A percentile compares a stretch with the other conserved stretches of the same genome.
Conservation (phyloP, 257 asterid genomes). For the Vinca minor region DNA sequence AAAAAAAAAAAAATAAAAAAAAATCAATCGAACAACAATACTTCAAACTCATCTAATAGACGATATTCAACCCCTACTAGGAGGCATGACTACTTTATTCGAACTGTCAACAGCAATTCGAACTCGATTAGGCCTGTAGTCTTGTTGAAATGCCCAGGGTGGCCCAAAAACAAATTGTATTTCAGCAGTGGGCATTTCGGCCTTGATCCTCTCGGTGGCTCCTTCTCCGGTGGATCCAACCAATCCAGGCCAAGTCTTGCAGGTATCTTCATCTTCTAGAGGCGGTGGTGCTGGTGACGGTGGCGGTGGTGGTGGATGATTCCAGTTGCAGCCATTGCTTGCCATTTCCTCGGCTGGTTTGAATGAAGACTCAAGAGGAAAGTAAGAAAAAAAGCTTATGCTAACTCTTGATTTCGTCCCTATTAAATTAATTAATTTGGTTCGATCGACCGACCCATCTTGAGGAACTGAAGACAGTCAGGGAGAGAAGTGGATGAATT, state of each 20-base stretch:
- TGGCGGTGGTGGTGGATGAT: neutral
- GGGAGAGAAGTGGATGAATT: neutral
- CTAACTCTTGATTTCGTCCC: neutral
- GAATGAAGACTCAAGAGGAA: too few species aligned
- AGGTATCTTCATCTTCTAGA: neutral
- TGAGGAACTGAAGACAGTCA: neutral
- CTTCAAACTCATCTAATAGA: too few species aligned
- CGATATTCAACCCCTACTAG: constrained; percentile 11
- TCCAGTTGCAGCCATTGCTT: constrained; percentile 5
- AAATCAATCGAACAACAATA: too few species aligned
- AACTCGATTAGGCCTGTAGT: neutral
- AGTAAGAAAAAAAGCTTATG: too few species aligned
- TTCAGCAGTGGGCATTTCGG: constrained; percentile 5
- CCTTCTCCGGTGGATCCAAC: constrained; percentile 9
- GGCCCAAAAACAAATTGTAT: constrained; percentile 1
- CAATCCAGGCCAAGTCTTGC: constrained; percentile 14
- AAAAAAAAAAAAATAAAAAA: too few species aligned
- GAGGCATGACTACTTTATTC: constrained; percentile 9
- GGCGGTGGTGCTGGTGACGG: neutral
- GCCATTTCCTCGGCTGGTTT: neutral
- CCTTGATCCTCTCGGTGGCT: constrained; percentile 7
- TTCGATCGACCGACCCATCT: neutral
- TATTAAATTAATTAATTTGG: too few species aligned
- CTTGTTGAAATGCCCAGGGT: constrained; percentile 9
- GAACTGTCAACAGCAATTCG: constrained; percentile 12